Evolutionary conservation across 805 yeast species (phyloP).

Genomic region (Saccharomycopsis capsularis): DNA sequence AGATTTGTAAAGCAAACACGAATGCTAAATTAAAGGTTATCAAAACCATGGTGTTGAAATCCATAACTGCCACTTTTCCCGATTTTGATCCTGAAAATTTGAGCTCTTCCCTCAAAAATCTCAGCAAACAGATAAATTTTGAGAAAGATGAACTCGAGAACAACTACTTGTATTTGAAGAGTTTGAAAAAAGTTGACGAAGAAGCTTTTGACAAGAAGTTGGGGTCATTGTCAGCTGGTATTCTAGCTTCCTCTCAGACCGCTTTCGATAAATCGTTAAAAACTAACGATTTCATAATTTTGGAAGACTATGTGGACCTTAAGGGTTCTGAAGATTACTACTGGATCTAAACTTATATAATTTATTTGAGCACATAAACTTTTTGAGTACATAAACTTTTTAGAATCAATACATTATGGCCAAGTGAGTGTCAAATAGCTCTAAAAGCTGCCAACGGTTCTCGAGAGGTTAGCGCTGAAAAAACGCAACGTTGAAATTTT

Average conservation of each 20-base stretch:
- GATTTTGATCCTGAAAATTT: constrained; percentile 8
- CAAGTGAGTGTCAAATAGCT: too few relatives aligned
- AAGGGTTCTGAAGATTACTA: constrained; percentile 12
- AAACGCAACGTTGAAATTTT: too few relatives aligned
- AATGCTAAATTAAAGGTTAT: constrained; percentile 11
- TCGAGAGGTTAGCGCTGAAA: too few relatives aligned
- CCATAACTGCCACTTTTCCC: constrained; percentile 6
- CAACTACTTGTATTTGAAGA: constrained; percentile 6
- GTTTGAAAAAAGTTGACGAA: constrained; percentile 6
- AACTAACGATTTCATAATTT: constrained; percentile 1
- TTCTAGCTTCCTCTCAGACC: not conserved
- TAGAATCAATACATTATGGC: too few relatives aligned
- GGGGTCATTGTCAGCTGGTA: not conserved
- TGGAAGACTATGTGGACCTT: not conserved
- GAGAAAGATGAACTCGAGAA: not conserved
- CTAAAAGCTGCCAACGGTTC: too few relatives aligned
- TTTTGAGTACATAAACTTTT: too few relatives aligned
- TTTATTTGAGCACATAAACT: too few relatives aligned
- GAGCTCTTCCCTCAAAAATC: constrained; percentile 1
- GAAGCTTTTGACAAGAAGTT: constrained; percentile 1
- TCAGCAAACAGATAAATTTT: not conserved
- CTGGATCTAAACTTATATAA: too few relatives aligned
- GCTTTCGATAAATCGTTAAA: constrained; percentile 7
- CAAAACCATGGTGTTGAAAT: constrained; percentile 11
- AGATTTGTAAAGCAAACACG: not conserved